These are phyloP conservation scores for Poa annua DNA, from an alignment of 176 grass and related monocot species.

Conservation along the genomic window DNA sequence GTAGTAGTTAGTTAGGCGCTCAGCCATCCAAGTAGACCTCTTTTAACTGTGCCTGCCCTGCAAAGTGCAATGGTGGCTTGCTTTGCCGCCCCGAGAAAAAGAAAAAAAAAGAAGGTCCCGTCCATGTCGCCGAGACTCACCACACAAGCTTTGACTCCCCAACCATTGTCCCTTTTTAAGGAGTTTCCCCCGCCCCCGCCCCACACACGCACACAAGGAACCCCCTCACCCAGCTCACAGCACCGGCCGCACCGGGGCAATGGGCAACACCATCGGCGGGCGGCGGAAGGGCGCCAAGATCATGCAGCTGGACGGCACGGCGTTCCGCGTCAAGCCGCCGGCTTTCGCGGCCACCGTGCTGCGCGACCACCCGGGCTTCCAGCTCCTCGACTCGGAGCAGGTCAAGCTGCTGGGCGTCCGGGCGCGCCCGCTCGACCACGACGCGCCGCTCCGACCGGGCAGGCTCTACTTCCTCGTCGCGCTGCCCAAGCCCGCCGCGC, in stretches of 20 bases:
- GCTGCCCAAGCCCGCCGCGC: slow-evolving; percentile 49
- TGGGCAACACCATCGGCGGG: slow-evolving; percentile 85
- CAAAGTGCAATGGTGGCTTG: too few species aligned
- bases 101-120: not conserved
- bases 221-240: not conserved
- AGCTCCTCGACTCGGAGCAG: slow-evolving; percentile 70
- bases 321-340: slow-evolving; percentile 74
- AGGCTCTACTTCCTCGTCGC: slow-evolving; percentile 91
- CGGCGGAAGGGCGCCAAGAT: slow-evolving; percentile 83
- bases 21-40: too few species aligned
- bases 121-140: not conserved
- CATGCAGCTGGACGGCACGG: slow-evolving; percentile 93
- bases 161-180: slow-evolving; percentile 42
- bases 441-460: slow-evolving; percentile 58
- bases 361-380: slow-evolving; percentile 65
- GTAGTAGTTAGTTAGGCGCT: not conserved
- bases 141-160: slow-evolving; percentile 48
- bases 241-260: slow-evolving; percentile 31
- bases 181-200: slow-evolving; percentile 5
- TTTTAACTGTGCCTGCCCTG: too few species aligned
- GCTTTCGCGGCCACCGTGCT: slow-evolving; percentile 59
- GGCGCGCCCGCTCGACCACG: slow-evolving; percentile 58
- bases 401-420: slow-evolving; percentile 74
- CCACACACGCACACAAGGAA: not conserved
- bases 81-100: too few species aligned